Percentiles rank a stretch among this genome's conserved stretches.
Conservation (phyloP, 169 alveolate genomes). For the Toxoplasma gondii region DNA sequence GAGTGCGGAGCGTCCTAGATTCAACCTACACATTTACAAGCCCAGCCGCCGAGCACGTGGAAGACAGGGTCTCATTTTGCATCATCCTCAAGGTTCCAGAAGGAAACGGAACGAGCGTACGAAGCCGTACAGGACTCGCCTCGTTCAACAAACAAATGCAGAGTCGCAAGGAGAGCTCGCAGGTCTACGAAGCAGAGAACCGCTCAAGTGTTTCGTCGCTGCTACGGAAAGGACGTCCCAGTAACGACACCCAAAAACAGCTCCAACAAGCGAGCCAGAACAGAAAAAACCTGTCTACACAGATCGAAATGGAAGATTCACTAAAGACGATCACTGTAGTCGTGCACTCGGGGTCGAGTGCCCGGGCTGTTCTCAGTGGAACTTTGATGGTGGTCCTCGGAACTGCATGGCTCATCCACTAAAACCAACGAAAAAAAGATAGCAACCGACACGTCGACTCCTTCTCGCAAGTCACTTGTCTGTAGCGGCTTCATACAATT, state of each 20-base stretch:
- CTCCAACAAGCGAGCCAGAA: neutral
- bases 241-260: neutral
- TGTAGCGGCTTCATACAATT: too few species aligned
- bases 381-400: neutral
- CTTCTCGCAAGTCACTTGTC: too few species aligned
- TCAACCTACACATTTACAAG: neutral
- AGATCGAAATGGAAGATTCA: neutral
- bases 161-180: neutral
- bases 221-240: neutral
- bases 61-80: neutral
- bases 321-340: neutral
- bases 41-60: slow-evolving; percentile 14
- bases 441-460: too few species aligned
- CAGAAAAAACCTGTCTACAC: neutral
- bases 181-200: neutral
- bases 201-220: neutral
- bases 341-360: neutral
- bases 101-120: slow-evolving; percentile 3
- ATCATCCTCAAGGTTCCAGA: neutral
- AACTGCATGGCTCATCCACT: neutral
- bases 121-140: neutral
- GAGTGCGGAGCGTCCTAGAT: neutral
- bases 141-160: neutral
- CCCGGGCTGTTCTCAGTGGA: neutral
- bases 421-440: too few species aligned